These are phyloP conservation scores for Termitomyces sp. DNA, from an alignment of 768 basidiomycete genomes.

Conservation along the genomic window DNA sequence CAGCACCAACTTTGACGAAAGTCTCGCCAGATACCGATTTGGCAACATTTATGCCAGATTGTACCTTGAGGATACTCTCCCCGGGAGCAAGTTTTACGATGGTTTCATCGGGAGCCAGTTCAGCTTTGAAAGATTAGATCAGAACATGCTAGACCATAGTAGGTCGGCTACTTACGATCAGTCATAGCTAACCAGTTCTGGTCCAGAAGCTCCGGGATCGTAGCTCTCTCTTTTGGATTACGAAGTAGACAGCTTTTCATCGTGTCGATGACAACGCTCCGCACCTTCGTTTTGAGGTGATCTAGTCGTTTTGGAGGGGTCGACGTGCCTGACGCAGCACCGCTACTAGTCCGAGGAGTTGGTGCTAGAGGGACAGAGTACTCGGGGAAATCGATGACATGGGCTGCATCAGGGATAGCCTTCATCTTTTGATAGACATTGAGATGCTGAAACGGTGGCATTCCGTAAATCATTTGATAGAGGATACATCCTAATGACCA, in stretches of 20 bases:
- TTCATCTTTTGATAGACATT: slow-evolving; percentile 88
- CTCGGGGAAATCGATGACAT: slow-evolving; percentile 82
- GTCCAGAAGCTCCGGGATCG: slow-evolving; percentile 82
- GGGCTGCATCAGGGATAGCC: slow-evolving; percentile 77
- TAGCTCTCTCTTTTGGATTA: slow-evolving; percentile 77
- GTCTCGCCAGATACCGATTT: slow-evolving; percentile 2
- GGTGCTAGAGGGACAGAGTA: slow-evolving; percentile 53
- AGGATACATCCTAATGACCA: slow-evolving; percentile 98
- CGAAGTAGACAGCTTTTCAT: slow-evolving; percentile 82
- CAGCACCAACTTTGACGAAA: slow-evolving; percentile 13
- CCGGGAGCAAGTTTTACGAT: slow-evolving; percentile 47
- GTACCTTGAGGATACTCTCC: slow-evolving; percentile 1
- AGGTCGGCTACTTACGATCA: slow-evolving; percentile 39
- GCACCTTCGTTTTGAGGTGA: slow-evolving; percentile 68
- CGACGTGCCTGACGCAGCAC: slow-evolving; percentile 21
- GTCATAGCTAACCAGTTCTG: slow-evolving; percentile 76
- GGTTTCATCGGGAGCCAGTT: slow-evolving; percentile 50
- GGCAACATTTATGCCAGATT: background rate
- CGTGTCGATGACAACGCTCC: slow-evolving; percentile 68
- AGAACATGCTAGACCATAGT: background rate
- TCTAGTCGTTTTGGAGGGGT: slow-evolving; percentile 57
- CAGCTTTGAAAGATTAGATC: slow-evolving; percentile 14
- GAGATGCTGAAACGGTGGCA: slow-evolving; percentile 87
- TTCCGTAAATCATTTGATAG: slow-evolving; percentile 98
- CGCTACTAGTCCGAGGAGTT: slow-evolving; percentile 25